Base-by-base conservation (phyloP, 2,329 filamentous ascomycete species). In the Pezicula neosporulosa region DNA sequence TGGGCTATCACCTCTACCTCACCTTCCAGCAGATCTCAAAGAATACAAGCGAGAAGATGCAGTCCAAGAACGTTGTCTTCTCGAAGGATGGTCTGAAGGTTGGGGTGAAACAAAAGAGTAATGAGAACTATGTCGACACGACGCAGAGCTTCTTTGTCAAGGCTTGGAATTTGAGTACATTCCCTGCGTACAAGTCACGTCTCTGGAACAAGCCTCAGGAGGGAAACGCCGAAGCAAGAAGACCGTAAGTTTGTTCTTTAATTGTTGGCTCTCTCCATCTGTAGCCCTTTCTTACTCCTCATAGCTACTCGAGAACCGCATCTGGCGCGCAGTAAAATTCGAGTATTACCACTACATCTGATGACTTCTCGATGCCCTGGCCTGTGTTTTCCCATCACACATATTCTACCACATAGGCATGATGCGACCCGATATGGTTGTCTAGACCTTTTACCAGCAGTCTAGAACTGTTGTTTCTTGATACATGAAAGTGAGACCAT, bases 21-120 rank as follows among this genome's bases (percentile, higher is more conserved):
- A 83, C 83, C 69, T 76, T 81, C 50, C 77, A 75, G 70, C 78
- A 87, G 67, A 84, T 92, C 61, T 78, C 81, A 54, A 74, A 81
- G 53, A 77, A 80, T 52, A 86, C 87, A 44, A 80, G 78, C 45
- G 77, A 86, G 69, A 82, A 82, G 64, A 87, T 91, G 81, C 83
- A 85, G 67, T 82, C 82, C 72, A 88, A 87, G 73, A 87, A 91
- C 66, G 80, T 92, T 51, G 75, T 83, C 38, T 87, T 90, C 69
- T 86, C 84, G 37, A 89, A 88, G 66, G 87, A 90, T 51, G 88
- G 88, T 50, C 71, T 89, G 54, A 80, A 81, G 54, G 86, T 92
- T 42, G 84, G 84, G 45, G 79, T 92, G 55, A 87, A 85, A 70
- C 77, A 89, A 54, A 69, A 87, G 46, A 77, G 78, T 58, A 78